phyloP scores from a whole-genome alignment of 2,329 filamentous ascomycete species.

The Fusarium falciforme region DNA sequence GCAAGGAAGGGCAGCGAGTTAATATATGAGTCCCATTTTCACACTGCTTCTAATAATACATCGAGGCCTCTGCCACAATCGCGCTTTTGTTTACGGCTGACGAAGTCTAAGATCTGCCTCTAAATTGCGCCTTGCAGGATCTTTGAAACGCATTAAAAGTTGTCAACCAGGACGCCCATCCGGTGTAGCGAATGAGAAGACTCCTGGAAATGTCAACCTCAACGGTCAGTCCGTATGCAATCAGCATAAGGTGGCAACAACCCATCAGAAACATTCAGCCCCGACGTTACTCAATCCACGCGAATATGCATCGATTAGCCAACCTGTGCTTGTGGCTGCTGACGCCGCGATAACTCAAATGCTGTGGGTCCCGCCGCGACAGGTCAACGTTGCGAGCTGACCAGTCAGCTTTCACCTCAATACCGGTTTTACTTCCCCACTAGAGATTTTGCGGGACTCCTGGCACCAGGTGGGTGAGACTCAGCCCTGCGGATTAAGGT shows the following conservation, averaged over 20 bases:
- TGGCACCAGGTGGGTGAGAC: background rate
- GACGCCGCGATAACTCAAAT: background rate
- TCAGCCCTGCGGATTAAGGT: background rate
- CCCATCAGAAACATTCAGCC: background rate
- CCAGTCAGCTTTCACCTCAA: background rate
- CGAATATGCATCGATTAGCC: background rate
- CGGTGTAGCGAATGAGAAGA: background rate
- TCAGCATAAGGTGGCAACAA: background rate
- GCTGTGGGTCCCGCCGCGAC: background rate
- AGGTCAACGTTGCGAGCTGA: slow-evolving; percentile 4
- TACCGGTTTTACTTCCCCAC: background rate
- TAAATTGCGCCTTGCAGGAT: too few species aligned
- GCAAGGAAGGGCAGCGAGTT: background rate
- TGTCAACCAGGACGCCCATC: background rate
- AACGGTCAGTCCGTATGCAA: background rate
- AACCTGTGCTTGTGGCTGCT: background rate
- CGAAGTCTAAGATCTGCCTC: background rate
- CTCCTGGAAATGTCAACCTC: background rate
- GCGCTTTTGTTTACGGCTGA: background rate
- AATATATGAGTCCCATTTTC: background rate
- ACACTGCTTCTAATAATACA: background rate
- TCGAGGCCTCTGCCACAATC: background rate
- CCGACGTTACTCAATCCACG: too few species aligned
- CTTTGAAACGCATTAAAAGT: background rate
- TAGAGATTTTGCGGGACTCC: background rate